Evolutionary conservation across 2,329 filamentous ascomycete genomes (phyloP).

Genomic region (Berkeleyomyces rouxiae): DNA sequence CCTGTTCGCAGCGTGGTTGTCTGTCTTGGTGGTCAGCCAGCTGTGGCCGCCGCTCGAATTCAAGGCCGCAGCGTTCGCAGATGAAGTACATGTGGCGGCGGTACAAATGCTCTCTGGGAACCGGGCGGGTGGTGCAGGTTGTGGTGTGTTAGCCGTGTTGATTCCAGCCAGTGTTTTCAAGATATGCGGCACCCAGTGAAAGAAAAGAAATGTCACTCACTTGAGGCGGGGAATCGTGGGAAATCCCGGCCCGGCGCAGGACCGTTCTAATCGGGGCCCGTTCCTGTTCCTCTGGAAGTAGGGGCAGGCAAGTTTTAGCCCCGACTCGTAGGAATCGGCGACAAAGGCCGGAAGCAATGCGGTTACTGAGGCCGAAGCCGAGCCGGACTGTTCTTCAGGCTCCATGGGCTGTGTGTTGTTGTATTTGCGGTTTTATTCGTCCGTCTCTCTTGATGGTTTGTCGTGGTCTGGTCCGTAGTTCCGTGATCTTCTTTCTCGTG

Average conservation of each 20-base stretch:
- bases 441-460: no score
- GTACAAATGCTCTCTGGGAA: conserved; percentile 11
- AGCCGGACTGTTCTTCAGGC: not conserved
- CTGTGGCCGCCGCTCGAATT: conserved; percentile 5
- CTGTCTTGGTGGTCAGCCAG: not conserved
- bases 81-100: conserved; percentile 9
- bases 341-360: not conserved
- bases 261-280: conserved; percentile 7
- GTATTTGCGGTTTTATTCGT: not conserved
- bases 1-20: not conserved
- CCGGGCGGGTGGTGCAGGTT: not conserved
- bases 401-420: not conserved
- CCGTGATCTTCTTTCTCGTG: not conserved
- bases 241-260: conserved; percentile 10
- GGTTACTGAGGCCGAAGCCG: not conserved
- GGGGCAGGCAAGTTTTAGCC: conserved; percentile 10
- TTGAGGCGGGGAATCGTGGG: conserved; percentile 11
- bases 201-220: conserved; percentile 2
- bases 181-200: not conserved
- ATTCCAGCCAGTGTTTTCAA: not conserved
- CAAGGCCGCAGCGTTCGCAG: conserved; percentile 1
- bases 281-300: conserved; percentile 11
- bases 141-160: not conserved
- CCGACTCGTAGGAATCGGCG: not conserved
- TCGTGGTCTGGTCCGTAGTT: no score